A percentile compares a stretch with the other conserved stretches of the same genome.
phyloP scores from a whole-genome alignment of 108 stramenopile species.

The Skeletonema menzelii region DNA sequence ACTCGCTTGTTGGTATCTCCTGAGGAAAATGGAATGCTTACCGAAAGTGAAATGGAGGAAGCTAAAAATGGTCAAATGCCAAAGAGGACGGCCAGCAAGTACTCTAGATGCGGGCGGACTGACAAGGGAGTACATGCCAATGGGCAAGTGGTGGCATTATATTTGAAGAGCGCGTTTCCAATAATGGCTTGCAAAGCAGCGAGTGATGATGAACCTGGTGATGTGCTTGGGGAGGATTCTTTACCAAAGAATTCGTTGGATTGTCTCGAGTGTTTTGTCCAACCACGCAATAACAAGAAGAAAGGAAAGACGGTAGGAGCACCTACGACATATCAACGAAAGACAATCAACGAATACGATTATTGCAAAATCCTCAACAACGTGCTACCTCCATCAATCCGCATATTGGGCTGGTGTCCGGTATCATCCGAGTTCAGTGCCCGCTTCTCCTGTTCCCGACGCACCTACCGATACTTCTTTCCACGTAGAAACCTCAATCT shows the following conservation, averaged over 20 bases:
- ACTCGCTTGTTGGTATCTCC: constrained; percentile 67
- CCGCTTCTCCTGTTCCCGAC: constrained; percentile 82
- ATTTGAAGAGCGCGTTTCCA: constrained; percentile 85
- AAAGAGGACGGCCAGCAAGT: constrained; percentile 48
- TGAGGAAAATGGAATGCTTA: constrained; percentile 18
- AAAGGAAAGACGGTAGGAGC: neutral
- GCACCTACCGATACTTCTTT: constrained; percentile 97
- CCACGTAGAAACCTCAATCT: constrained; percentile 69
- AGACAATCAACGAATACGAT: constrained; percentile 76
- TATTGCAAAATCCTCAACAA: constrained; percentile 94
- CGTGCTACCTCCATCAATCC: constrained; percentile 88
- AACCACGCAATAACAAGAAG: constrained; percentile 36
- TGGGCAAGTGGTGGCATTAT: constrained; percentile 79
- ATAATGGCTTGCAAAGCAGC: constrained; percentile 38
- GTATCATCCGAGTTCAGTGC: constrained; percentile 92
- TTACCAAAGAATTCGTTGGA: constrained; percentile 71
- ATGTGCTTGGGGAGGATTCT: constrained; percentile 44
- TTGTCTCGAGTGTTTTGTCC: constrained; percentile 51
- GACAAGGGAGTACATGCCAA: constrained; percentile 84
- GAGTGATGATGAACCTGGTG: constrained; percentile 34
- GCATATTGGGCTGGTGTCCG: constrained; percentile 93
- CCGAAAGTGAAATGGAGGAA: neutral
- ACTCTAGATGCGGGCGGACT: constrained; percentile 93
- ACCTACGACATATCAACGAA: constrained; percentile 23
- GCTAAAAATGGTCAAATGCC: constrained; percentile 1